Base-by-base conservation (phyloP, 169 alveolate genomes). In the Plasmodium cynomolgi region DNA sequence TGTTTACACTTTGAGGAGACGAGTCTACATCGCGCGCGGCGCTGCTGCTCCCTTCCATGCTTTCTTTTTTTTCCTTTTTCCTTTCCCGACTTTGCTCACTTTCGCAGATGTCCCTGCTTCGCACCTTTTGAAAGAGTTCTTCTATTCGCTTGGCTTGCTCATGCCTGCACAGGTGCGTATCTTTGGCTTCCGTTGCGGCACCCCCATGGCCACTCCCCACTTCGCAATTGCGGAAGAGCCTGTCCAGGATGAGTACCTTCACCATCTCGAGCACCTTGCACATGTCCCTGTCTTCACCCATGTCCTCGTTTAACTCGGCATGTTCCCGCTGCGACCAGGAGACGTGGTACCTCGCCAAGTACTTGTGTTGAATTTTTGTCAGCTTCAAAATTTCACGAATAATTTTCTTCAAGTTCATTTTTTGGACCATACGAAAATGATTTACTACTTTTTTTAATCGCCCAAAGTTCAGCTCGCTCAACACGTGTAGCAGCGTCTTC, bases 341-440 rank as follows among this genome's bases (percentile, higher is more conserved):
- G 17, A 88, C 34, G 37, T 88, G 94, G 72, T 88, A 88, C 34
- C 94, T 41, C 50, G 77, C 82, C 44, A 88, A 80, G 71, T 88
- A 88, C 73, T 88, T 88, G 34, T 88, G 94, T 41, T 88, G 94
- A 62, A 88, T 80, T 88, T 88, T 88, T 1, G 94, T 34, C 23
- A 88, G 37, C 33, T 44, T 88, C 23, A 72, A 74, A 41, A 88
- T 29, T 23, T 88, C 94, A 1, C 84, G n/a, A 13, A 88, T 79
- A 39, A 88, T 88, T 79, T 80, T 88, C 50, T 88, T 88, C 50
- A 88, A 50, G 33, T 80, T 88, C 34, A 88, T 80, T 62, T 88
- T 88, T 13, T 81, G 94, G 13, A 88, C 41, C 74, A 88, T 80
- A 29, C 74, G 81, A 26, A 79, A 88, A 68, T 88, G 94, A 41